Evolutionary conservation across 306 rosid genomes (phyloP).

Genomic region (Vigna mungo): DNA sequence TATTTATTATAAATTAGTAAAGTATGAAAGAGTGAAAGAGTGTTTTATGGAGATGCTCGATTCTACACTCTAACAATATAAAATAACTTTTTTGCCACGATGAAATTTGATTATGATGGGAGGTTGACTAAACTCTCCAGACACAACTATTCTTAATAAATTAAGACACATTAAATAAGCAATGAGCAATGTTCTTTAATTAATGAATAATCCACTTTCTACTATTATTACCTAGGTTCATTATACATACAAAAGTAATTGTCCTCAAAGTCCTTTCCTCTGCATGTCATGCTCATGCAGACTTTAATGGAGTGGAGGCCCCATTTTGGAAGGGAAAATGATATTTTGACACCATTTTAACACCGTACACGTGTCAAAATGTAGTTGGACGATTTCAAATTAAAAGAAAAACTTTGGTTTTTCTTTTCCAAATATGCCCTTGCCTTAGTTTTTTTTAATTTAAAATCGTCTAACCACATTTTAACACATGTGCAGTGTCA

Average conservation of each 20-base stretch:
- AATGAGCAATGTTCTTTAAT: neutral
- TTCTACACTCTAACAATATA: neutral
- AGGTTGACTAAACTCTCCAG: neutral
- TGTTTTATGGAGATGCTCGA: no score
- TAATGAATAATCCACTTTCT: slow-evolving; percentile 38
- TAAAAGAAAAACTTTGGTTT: no score
- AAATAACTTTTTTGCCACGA: neutral
- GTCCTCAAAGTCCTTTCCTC: slow-evolving; percentile 25
- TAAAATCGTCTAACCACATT: no score
- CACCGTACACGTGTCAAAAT: no score
- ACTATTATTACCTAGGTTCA: slow-evolving; percentile 32
- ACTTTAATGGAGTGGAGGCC: slow-evolving; percentile 41
- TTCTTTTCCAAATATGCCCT: no score
- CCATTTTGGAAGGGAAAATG: neutral
- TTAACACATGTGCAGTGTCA: no score
- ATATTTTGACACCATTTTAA: no score
- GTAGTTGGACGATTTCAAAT: no score
- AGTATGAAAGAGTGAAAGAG: no score
- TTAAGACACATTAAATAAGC: neutral
- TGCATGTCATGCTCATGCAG: slow-evolving; percentile 33
- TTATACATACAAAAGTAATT: slow-evolving; percentile 11
- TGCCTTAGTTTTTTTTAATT: no score
- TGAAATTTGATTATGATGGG: neutral
- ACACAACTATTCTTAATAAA: neutral
- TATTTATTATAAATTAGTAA: no score